These are phyloP conservation scores for Quercus alba DNA, from an alignment of 306 rosid species.

Conservation along the genomic window DNA sequence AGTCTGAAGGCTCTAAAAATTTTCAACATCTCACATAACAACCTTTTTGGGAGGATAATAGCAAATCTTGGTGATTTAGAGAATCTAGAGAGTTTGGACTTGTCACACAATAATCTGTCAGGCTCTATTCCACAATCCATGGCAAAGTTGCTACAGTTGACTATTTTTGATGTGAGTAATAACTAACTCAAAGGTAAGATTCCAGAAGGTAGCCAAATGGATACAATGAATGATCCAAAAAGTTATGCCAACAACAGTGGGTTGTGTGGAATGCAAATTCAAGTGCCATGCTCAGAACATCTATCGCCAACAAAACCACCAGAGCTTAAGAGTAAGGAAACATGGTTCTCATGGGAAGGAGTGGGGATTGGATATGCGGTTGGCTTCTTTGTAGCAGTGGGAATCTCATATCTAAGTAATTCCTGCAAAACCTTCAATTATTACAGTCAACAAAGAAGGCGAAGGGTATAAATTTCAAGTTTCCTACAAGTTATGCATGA, in stretches of 20 bases:
- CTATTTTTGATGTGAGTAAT: too few species aligned
- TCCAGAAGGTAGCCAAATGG: slow-evolving; percentile 24
- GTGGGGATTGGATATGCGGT: slow-evolving; percentile 21
- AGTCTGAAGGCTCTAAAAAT: slow-evolving; percentile 24
- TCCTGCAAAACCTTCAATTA: not conserved
- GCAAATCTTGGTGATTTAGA: too few species aligned
- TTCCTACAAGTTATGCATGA: not conserved
- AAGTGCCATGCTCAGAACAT: slow-evolving; percentile 7
- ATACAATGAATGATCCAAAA: slow-evolving; percentile 21
- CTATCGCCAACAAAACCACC: not conserved
- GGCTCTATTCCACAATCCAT: too few species aligned
- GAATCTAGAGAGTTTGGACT: too few species aligned
- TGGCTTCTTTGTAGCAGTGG: slow-evolving; percentile 15
- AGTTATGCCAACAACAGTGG: not conserved
- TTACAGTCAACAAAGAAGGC: not conserved
- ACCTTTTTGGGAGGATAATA: slow-evolving; percentile 4
- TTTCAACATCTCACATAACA: slow-evolving; percentile 28
- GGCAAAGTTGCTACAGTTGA: too few species aligned
- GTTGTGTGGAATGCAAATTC: slow-evolving; percentile 27
- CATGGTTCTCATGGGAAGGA: too few species aligned
- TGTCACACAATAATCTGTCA: too few species aligned
- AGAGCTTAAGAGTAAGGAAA: not conserved
- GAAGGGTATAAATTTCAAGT: not conserved
- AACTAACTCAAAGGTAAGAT: slow-evolving; percentile 16
- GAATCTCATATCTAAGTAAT: not conserved